A percentile compares a stretch with the other conserved stretches of the same genome.
phyloP scores from a whole-genome alignment of 768 basidiomycete species.

The Hortiboletus campestris region DNA sequence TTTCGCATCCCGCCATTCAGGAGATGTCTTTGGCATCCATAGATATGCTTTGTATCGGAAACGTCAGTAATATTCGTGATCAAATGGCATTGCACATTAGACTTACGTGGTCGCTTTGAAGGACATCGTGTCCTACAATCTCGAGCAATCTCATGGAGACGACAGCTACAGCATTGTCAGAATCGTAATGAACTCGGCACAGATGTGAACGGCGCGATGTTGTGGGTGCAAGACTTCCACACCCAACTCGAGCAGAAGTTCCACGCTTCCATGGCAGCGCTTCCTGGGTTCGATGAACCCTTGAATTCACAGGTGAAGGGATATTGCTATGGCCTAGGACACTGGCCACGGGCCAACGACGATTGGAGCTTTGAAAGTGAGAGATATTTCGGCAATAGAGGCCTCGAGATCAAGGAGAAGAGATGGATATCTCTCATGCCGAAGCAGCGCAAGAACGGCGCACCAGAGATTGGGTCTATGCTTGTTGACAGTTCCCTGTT shows the following conservation, averaged over 20 bases:
- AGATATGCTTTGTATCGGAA: constrained; percentile 38
- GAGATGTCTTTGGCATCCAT: constrained; percentile 26
- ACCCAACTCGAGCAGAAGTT: constrained; percentile 1
- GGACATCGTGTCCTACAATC: constrained; percentile 33
- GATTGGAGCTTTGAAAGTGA: constrained; percentile 7
- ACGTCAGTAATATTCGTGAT: constrained; percentile 23
- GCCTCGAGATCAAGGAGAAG: constrained; percentile 7
- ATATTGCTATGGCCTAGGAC: constrained; percentile 48
- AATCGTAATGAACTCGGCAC: constrained; percentile 40
- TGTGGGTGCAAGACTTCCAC: constrained; percentile 15
- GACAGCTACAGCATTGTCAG: constrained; percentile 43
- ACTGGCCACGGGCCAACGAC: constrained; percentile 38
- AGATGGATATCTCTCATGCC: constrained; percentile 8
- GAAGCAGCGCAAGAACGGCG: background rate
- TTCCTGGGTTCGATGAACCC: constrained; percentile 41
- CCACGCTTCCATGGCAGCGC: constrained; percentile 14
- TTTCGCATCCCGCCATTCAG: constrained; percentile 38
- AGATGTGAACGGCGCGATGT: constrained; percentile 15
- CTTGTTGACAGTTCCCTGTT: constrained; percentile 1
- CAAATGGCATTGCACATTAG: background rate
- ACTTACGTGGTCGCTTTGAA: background rate
- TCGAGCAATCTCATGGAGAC: constrained; percentile 31
- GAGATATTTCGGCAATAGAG: constrained; percentile 6
- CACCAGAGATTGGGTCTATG: constrained; percentile 1
- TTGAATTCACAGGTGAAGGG: constrained; percentile 41